Evolutionary conservation across 805 yeast genomes (phyloP).

Genomic region (Candida nonsorbophila): DNA sequence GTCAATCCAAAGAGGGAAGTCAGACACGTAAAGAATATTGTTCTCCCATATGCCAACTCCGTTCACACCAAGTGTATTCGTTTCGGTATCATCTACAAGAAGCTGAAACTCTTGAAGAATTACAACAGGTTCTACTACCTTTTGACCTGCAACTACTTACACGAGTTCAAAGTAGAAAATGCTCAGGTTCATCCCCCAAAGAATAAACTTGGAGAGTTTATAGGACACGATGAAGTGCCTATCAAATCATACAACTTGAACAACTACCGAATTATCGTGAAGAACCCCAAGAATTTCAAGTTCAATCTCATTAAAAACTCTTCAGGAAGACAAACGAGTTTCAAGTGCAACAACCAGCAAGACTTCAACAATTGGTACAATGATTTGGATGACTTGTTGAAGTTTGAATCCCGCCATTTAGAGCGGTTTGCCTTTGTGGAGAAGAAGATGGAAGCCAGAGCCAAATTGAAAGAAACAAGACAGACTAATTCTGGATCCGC

Average conservation of each 20-base stretch:
- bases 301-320: conserved; percentile 25
- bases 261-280: conserved; percentile 25
- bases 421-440: conserved; percentile 47
- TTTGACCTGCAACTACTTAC: conserved; percentile 38
- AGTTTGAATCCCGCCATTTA: conserved; percentile 37
- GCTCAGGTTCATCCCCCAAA: conserved; percentile 10
- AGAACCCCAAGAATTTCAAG: conserved; percentile 28
- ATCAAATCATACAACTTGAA: conserved; percentile 37
- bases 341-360: conserved; percentile 39
- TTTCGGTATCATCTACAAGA: conserved; percentile 36
- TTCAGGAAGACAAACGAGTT: conserved; percentile 26
- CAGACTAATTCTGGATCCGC: background rate
- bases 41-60: conserved; percentile 29
- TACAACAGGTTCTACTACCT: conserved; percentile 32
- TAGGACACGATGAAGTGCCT: conserved; percentile 36
- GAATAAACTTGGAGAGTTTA: conserved; percentile 34
- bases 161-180: conserved; percentile 34
- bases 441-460: conserved; percentile 28
- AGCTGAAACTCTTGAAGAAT: conserved; percentile 35
- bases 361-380: conserved; percentile 50
- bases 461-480: conserved; percentile 1
- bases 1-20: conserved; percentile 37
- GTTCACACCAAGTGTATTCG: conserved; percentile 36
- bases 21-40: conserved; percentile 42
- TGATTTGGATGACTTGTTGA: conserved; percentile 49